Percentiles rank a stretch among this genome's conserved stretches.
phyloP scores from a whole-genome alignment of 2,329 filamentous ascomycete species.

The Aspergillus eucalypticola region DNA sequence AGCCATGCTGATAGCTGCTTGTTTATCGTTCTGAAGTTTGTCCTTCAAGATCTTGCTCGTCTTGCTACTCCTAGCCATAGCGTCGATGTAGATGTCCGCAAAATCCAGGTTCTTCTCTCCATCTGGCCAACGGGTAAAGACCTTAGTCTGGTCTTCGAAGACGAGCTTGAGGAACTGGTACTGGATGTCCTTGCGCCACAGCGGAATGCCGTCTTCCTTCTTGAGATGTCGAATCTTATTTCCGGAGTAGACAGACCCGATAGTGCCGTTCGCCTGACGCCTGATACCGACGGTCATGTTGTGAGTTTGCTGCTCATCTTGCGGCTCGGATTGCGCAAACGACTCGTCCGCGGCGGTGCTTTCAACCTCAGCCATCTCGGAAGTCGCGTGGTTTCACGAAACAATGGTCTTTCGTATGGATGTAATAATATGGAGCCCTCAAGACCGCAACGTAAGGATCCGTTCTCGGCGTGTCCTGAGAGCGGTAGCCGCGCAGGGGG shows the following conservation, averaged over 20 bases:
- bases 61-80: constrained; percentile 98
- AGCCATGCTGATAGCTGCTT: constrained; percentile 94
- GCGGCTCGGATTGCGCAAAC: constrained; percentile 36
- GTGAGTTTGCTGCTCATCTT: constrained; percentile 39
- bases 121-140: constrained; percentile 93
- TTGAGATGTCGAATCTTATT: constrained; percentile 68
- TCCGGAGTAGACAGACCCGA: constrained; percentile 66
- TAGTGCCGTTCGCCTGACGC: constrained; percentile 65
- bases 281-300: constrained; percentile 53
- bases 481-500: neutral
- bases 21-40: constrained; percentile 87
- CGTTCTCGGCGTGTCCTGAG: neutral
- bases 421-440: neutral
- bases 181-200: constrained; percentile 69
- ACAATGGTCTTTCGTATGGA: neutral
- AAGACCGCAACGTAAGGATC: neutral
- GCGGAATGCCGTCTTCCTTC: constrained; percentile 66
- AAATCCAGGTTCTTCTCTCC: constrained; percentile 73
- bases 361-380: constrained; percentile 39
- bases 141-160: constrained; percentile 62
- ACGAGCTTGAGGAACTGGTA: constrained; percentile 64
- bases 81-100: constrained; percentile 95
- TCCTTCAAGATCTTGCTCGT: constrained; percentile 98
- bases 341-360: constrained; percentile 37
- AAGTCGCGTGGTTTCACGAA: neutral